Conservation (phyloP, 1,284 basidiomycete genomes). For the Apiotrichum montevideense region DNA sequence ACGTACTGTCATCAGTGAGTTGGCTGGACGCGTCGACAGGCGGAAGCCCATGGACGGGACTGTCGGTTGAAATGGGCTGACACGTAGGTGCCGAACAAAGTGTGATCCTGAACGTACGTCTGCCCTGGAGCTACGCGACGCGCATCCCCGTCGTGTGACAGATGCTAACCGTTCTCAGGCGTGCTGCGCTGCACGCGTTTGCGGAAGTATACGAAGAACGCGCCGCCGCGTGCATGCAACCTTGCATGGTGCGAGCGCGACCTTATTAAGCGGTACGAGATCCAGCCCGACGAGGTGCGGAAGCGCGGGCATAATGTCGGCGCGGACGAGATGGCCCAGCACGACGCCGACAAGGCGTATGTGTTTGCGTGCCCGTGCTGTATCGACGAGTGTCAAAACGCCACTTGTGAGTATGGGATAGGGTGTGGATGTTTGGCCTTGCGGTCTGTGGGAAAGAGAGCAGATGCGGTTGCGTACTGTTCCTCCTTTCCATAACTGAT, state of each 20-base stretch:
- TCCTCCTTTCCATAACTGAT: no score
- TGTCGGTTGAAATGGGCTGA: neutral
- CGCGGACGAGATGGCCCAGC: slow-evolving; percentile 4
- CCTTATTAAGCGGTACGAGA: slow-evolving; percentile 23
- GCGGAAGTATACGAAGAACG: slow-evolving; percentile 17
- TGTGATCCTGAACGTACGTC: slow-evolving; percentile 11
- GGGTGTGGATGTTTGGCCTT: no score
- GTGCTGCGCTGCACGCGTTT: slow-evolving; percentile 31
- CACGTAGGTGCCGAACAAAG: slow-evolving; percentile 11
- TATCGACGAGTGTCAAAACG: slow-evolving; percentile 25
- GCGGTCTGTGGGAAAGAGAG: no score
- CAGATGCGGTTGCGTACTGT: no score
- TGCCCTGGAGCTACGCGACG: neutral
- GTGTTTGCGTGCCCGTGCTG: slow-evolving; percentile 32
- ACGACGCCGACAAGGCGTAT: slow-evolving; percentile 14
- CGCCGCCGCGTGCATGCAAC: slow-evolving; percentile 22
- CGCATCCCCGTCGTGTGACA: neutral
- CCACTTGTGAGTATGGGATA: slow-evolving; percentile 24
- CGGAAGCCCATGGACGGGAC: neutral
- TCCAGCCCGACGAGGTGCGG: slow-evolving; percentile 10
- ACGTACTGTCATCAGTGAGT: slow-evolving; percentile 33
- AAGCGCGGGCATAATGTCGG: neutral
- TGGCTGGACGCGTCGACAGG: no score
- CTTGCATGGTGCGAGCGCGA: slow-evolving; percentile 30
- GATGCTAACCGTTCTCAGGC: neutral